These are phyloP conservation scores for Phytophthora europaea DNA, from an alignment of 352 stramenopile species.

Conservation along the genomic window DNA sequence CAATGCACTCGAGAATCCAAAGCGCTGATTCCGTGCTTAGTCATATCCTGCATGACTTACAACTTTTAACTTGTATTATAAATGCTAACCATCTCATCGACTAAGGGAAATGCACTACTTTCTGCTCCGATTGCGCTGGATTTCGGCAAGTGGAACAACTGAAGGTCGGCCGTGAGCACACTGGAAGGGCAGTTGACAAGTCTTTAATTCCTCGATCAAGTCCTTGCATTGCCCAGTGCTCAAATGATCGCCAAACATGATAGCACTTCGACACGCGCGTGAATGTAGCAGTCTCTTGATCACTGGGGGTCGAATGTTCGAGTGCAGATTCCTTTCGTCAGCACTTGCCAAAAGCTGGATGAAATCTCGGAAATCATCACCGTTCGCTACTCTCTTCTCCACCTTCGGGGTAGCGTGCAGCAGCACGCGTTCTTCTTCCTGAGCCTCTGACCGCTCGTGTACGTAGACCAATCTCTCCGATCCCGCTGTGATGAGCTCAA, in stretches of 20 bases:
- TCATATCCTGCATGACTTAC: neutral
- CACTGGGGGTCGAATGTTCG: constrained; percentile 64
- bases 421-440: constrained; percentile 23
- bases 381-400: constrained; percentile 70
- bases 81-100: neutral
- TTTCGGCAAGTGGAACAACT: constrained; percentile 88
- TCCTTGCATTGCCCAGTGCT: constrained; percentile 71
- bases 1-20: constrained; percentile 54
- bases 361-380: constrained; percentile 89
- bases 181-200: constrained; percentile 90
- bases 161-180: constrained; percentile 92
- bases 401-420: constrained; percentile 70
- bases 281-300: constrained; percentile 90
- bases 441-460: constrained; percentile 1
- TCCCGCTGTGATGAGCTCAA: constrained; percentile 39
- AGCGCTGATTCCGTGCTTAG: constrained; percentile 8
- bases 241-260: constrained; percentile 94
- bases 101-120: neutral
- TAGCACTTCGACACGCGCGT: constrained; percentile 90
- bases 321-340: constrained; percentile 29
- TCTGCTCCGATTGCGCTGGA: constrained; percentile 31
- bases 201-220: constrained; percentile 77
- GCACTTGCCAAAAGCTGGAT: constrained; percentile 66
- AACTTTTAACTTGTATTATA: neutral
- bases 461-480: constrained; percentile 5